Conservation (phyloP, 2,329 filamentous ascomycete genomes). For the Botrytis fragariae region DNA sequence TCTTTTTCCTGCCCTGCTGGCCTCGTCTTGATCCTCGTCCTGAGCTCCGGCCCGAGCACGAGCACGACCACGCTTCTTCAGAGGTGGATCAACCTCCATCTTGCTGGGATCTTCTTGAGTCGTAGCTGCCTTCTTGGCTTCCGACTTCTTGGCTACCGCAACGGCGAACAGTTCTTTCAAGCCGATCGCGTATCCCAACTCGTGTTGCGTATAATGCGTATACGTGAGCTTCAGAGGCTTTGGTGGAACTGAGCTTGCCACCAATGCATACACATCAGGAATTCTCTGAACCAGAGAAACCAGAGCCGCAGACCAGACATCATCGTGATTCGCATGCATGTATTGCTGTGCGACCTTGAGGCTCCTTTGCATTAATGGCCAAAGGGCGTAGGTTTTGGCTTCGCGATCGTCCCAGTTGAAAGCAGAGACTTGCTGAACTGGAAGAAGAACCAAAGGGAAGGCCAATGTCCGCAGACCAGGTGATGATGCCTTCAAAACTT, state of each 20-base stretch:
- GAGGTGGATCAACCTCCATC: not conserved
- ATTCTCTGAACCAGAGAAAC: not conserved
- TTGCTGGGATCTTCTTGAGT: not conserved
- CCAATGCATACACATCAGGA: not conserved
- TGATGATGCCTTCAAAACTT: not conserved
- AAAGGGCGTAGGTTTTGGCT: not conserved
- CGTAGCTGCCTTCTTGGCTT: not conserved
- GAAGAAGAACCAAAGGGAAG: not conserved
- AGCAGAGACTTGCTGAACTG: rapidly evolving
- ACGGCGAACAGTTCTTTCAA: not conserved
- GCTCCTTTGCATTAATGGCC: not conserved
- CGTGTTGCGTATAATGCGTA: not conserved
- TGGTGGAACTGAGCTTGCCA: not conserved
- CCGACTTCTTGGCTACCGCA: not conserved
- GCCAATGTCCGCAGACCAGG: not conserved
- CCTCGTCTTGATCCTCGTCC: not conserved
- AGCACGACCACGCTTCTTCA: not conserved
- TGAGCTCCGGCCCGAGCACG: not conserved
- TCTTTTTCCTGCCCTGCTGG: not conserved
- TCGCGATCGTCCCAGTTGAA: not conserved
- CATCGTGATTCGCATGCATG: not conserved
- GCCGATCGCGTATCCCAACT: not conserved
- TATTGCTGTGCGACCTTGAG: not conserved
- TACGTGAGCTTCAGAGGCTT: rapidly evolving
- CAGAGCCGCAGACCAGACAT: not conserved